Percentiles rank a stretch among this genome's conserved stretches.
phyloP scores from a whole-genome alignment of 208 protist genomes.

The Trypanosoma lewisi region DNA sequence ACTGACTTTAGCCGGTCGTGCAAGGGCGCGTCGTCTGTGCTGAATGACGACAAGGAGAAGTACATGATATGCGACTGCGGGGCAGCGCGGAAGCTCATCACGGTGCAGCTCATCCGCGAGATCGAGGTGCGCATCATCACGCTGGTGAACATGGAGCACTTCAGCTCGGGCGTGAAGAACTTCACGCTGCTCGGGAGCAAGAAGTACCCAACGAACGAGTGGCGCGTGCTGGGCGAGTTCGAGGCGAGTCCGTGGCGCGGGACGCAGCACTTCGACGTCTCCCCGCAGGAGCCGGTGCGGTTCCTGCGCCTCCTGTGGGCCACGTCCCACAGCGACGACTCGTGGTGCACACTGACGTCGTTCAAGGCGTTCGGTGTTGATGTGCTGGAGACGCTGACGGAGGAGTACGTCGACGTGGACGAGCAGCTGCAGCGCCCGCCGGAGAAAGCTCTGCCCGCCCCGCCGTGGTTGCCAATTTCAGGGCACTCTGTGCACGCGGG shows the following conservation, averaged over 20 bases:
- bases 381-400: slow-evolving; percentile 37
- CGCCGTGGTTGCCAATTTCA: neutral
- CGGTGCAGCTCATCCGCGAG: slow-evolving; percentile 39
- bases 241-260: slow-evolving; percentile 28
- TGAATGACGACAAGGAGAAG: slow-evolving; percentile 35
- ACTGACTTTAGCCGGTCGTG: slow-evolving; percentile 27
- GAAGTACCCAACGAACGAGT: slow-evolving; percentile 38
- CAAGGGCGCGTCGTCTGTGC: slow-evolving; percentile 27
- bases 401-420: slow-evolving; percentile 21
- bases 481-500: neutral
- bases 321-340: slow-evolving; percentile 30
- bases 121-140: slow-evolving; percentile 34
- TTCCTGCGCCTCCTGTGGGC: slow-evolving; percentile 40
- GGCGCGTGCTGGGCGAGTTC: slow-evolving; percentile 36
- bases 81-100: slow-evolving; percentile 27
- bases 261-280: slow-evolving; percentile 34
- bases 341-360: slow-evolving; percentile 40
- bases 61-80: slow-evolving; percentile 42
- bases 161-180: slow-evolving; percentile 36
- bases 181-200: slow-evolving; percentile 37
- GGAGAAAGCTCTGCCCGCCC: neutral
- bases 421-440: slow-evolving; percentile 3
- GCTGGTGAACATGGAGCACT: slow-evolving; percentile 33
- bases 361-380: slow-evolving; percentile 39
- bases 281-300: slow-evolving; percentile 28